phyloP scores from a whole-genome alignment of 306 rosid genomes.

The Geum urbanum region DNA sequence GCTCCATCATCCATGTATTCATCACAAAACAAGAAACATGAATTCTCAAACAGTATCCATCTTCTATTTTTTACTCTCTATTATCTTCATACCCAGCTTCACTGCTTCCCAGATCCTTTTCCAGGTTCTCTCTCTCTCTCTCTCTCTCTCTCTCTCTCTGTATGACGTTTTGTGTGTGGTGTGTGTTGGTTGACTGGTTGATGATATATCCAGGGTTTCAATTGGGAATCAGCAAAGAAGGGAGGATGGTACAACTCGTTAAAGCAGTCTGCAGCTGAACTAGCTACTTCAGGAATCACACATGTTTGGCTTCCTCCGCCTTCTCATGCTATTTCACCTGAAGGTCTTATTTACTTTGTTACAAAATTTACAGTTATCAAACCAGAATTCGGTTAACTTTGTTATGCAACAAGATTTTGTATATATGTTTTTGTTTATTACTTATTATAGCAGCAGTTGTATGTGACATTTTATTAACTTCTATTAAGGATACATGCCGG shows the following conservation, averaged over 20 bases:
- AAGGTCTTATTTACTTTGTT: not conserved
- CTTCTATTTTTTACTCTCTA: not conserved
- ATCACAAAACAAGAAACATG: not conserved
- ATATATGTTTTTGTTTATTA: not conserved
- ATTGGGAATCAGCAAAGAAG: constrained; percentile 67
- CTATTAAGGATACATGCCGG: constrained; percentile 61
- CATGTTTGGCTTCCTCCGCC: constrained; percentile 94
- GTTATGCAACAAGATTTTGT: no score
- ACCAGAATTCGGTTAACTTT: not conserved
- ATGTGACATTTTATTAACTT: not conserved
- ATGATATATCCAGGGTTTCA: constrained; percentile 58
- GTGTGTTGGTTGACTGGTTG: not conserved
- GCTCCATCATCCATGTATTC: no score
- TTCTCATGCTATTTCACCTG: constrained; percentile 38
- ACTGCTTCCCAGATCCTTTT: constrained; percentile 6
- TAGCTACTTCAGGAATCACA: constrained; percentile 48
- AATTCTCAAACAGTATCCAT: not conserved
- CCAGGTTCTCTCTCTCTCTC: not conserved
- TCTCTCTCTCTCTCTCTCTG: not conserved
- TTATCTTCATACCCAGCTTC: not conserved
- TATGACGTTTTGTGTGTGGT: no score
- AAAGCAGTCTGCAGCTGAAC: constrained; percentile 42
- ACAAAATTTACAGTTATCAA: not conserved
- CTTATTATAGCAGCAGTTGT: not conserved
- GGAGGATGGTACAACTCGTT: constrained; percentile 69